Base-by-base conservation (phyloP, 208 protist genomes). In the Spongospora subterranea region DNA sequence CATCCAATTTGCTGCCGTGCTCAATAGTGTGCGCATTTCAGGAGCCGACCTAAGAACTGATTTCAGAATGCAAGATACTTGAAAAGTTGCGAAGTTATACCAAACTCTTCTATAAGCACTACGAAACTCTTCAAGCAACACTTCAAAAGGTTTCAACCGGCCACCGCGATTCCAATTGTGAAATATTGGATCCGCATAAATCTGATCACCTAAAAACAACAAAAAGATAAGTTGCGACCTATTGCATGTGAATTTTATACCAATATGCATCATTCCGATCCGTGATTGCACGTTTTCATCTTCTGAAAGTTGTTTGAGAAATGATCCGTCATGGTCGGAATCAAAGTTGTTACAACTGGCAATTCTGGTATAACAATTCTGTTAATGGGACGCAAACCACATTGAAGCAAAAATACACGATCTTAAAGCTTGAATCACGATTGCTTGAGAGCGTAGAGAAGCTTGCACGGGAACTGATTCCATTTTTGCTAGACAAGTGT, bases 1-100 rank as follows among this genome's bases (percentile, higher is more conserved):
- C 71, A 82, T 82, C 71, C 71, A 82, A n/a, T 82, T 82, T 6
- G 71, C 71, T 6, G 17, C 71, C n/a, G n/a, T 35, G 71, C 71
- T 82, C 17, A 82, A 43, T 43, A 82, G n/a, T 45, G 35, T 35
- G 6, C 71, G 6, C 71, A 82, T 82, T 35, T 6, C 11, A 6
- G 6, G 17, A 39, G n/a, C 11, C 71, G 71, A 82, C 71, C 71
- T 82, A n/a, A n/a, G n/a, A n/a, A n/a, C n/a, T n/a, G n/a, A n/a
- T 35, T 43, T 35, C 71, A 6, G 40, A 45, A 35, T 39, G 17
- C 11, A 17, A 20, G 71, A 43, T 39, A 82, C 71, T 40, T 6
- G 17, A 82, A 43, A 35, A 82, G 13, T 35, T 6, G n/a, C 17
- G 35, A 43, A 82, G 6, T 82, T n/a, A 35, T 45, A 82, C 71